These are phyloP conservation scores for Rubia yunnanensis DNA, from an alignment of 257 asterid species.

Conservation along the genomic window DNA sequence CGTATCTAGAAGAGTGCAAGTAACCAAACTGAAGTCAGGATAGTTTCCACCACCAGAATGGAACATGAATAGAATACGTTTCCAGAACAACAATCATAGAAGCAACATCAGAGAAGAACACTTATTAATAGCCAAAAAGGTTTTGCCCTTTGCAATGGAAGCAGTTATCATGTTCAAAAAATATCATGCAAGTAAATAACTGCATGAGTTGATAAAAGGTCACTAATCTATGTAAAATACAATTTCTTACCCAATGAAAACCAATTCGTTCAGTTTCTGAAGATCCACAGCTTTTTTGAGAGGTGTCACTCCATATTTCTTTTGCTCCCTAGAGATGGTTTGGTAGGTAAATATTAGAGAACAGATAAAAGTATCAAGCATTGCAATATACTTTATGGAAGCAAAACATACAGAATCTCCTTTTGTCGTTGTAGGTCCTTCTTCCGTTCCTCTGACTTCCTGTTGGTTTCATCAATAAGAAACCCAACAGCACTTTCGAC, in stretches of 20 bases:
- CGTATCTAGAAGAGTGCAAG: slow-evolving; percentile 43
- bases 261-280: slow-evolving; percentile 54
- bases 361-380: slow-evolving; percentile 5
- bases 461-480: slow-evolving; percentile 64
- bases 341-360: slow-evolving; percentile 12
- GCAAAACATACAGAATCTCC: slow-evolving; percentile 47
- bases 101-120: not conserved
- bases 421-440: slow-evolving; percentile 45
- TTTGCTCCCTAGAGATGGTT: slow-evolving; percentile 64
- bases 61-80: not conserved
- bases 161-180: not conserved
- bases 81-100: not conserved
- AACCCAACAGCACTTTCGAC: slow-evolving; percentile 69
- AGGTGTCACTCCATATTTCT: slow-evolving; percentile 68
- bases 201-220: not conserved
- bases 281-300: slow-evolving; percentile 78
- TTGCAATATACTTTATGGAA: not conserved
- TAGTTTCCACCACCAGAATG: not conserved
- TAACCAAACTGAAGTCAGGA: slow-evolving; percentile 4
- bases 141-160: not conserved
- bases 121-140: not conserved
- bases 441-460: slow-evolving; percentile 40
- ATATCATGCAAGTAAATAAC: not conserved
- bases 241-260: slow-evolving; percentile 61
- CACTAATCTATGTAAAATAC: not conserved